Percentiles rank a stretch among this genome's conserved stretches.
Conservation (phyloP, 2,329 filamentous ascomycete species). For the Hortaea werneckii region DNA sequence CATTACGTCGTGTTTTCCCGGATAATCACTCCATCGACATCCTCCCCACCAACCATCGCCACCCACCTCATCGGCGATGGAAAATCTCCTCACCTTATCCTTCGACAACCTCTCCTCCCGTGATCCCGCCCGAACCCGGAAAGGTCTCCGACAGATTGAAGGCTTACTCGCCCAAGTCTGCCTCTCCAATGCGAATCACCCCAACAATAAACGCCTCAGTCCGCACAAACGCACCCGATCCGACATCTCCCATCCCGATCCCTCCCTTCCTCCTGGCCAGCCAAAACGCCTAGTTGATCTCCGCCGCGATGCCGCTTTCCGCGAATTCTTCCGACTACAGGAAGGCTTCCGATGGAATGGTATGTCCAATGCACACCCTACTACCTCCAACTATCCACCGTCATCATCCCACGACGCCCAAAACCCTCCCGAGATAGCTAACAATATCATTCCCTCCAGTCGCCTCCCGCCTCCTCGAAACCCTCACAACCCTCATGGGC, state of each 20-base stretch:
- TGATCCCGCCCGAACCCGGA: conserved; percentile 79
- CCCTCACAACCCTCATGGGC: conserved; percentile 75
- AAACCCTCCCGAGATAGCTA: no score
- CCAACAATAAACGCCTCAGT: conserved; percentile 14
- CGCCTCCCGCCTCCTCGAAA: conserved; percentile 71
- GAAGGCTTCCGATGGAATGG: conserved; percentile 96
- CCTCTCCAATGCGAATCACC: conserved; percentile 44
- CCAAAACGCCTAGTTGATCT: conserved; percentile 58
- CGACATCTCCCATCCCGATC: conserved; percentile 11
- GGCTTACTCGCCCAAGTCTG: conserved; percentile 91
- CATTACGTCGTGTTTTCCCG: no score
- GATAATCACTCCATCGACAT: no score
- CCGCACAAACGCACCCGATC: conserved; percentile 30
- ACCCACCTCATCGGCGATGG: conserved; percentile 52
- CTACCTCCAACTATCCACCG: no score
- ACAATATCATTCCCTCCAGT: no score
- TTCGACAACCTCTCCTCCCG: conserved; percentile 96
- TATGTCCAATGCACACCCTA: conserved; percentile 21
- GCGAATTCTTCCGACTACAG: conserved; percentile 93
- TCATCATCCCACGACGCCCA: no score
- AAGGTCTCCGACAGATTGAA: conserved; percentile 88
- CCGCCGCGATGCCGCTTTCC: conserved; percentile 74
- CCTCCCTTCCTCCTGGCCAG: neutral
- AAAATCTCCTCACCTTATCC: conserved; percentile 79
- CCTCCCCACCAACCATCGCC: neutral